phyloP scores from a whole-genome alignment of 2,329 filamentous ascomycete genomes.

The Tolypocladium capitatum region DNA sequence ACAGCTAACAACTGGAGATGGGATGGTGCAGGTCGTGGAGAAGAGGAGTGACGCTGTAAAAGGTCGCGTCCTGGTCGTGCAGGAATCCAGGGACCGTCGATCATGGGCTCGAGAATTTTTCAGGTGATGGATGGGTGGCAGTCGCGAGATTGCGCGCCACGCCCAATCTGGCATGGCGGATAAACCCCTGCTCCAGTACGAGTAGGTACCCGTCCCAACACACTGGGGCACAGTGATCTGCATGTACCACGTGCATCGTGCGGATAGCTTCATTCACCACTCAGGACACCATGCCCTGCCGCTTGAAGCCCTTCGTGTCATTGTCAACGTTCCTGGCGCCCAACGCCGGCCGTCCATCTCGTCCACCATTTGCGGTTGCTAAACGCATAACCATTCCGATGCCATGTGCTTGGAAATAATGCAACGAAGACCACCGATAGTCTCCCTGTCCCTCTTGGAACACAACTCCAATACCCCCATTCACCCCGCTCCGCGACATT shows the following conservation, averaged over 20 bases:
- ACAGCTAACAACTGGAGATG: background rate
- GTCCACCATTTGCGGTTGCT: background rate
- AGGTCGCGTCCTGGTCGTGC: background rate
- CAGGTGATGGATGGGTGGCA: background rate
- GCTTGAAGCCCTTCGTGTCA: background rate
- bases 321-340: background rate
- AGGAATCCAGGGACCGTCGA: background rate
- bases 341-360: background rate
- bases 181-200: too few species aligned
- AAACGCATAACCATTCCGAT: background rate
- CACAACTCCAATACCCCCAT: background rate
- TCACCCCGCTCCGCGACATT: conserved; percentile 2
- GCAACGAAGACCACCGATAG: background rate
- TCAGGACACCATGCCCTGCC: background rate
- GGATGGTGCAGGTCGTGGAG: background rate
- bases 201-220: too few species aligned
- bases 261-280: too few species aligned
- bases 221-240: too few species aligned
- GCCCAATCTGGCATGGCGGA: background rate
- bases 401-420: background rate
- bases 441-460: background rate
- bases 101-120: conserved; percentile 2
- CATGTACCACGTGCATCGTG: too few species aligned
- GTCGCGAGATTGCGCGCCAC: background rate
- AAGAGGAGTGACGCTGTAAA: background rate